Percentiles rank a stretch among this genome's conserved stretches.
Conservation (phyloP, 352 stramenopile genomes). For the Phytophthora hibernalis region DNA sequence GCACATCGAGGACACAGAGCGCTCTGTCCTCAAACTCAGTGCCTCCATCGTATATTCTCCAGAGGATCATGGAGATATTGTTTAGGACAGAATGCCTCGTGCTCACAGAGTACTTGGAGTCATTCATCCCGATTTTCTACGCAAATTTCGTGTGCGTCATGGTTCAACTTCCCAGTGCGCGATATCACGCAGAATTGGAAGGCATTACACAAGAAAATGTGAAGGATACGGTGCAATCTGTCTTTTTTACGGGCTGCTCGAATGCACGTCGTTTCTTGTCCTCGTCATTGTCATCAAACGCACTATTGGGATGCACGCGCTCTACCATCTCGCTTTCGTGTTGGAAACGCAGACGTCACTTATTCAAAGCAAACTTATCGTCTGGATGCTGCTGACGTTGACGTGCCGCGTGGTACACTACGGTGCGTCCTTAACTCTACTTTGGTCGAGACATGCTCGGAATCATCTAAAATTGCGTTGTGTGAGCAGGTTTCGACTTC, state of each 20-base stretch:
- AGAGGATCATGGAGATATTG: conserved; percentile 22
- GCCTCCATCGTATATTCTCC: conserved; percentile 6
- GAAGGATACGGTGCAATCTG: conserved; percentile 4
- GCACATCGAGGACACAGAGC: conserved; percentile 1
- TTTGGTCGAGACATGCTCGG: too few relatives aligned
- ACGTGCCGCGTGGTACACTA: conserved; percentile 21
- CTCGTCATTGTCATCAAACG: conserved; percentile 11
- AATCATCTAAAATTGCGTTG: too few relatives aligned
- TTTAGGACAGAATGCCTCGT: conserved; percentile 46
- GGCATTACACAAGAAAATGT: conserved; percentile 18
- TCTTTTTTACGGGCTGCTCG: conserved; percentile 34
- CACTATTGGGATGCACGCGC: conserved; percentile 14
- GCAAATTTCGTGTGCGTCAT: conserved; percentile 26
- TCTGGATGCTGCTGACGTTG: conserved; percentile 29
- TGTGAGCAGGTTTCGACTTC: conserved; percentile 13
- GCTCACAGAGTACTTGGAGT: conserved; percentile 49
- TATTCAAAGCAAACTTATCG: conserved; percentile 34
- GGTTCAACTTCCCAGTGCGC: conserved; percentile 29
- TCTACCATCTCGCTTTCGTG: conserved; percentile 35
- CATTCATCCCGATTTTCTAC: conserved; percentile 44
- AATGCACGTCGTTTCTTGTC: conserved; percentile 28
- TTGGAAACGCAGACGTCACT: conserved; percentile 18
- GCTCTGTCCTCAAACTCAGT: conserved; percentile 1
- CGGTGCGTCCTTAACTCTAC: too few relatives aligned
- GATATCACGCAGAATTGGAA: conserved; percentile 42